Conservation (phyloP, 345 rosid species). For the Citrus trifoliata region DNA sequence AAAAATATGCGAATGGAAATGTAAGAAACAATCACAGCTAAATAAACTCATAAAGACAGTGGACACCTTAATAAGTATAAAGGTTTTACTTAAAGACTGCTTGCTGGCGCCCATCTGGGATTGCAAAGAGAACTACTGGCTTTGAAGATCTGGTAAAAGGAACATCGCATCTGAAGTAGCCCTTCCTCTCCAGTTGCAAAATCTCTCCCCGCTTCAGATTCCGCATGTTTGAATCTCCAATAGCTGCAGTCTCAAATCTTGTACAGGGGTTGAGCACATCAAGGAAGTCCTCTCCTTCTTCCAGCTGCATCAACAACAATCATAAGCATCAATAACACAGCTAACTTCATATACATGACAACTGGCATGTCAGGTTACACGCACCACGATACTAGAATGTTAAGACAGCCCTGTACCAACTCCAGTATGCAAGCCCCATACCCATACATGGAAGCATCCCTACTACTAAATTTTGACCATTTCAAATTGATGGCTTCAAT, state of each 20-base stretch:
- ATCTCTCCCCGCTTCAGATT: constrained; percentile 63
- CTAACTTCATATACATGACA: not conserved
- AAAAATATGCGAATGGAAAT: not conserved
- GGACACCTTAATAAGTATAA: not conserved
- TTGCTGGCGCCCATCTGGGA: constrained; percentile 80
- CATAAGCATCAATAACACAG: not conserved
- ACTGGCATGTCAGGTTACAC: no score
- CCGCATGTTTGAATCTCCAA: constrained; percentile 91
- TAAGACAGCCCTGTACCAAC: not conserved
- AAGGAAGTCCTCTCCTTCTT: constrained; percentile 75
- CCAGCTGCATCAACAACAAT: constrained; percentile 50
- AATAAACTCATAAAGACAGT: not conserved
- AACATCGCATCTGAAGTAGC: constrained; percentile 84
- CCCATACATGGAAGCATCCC: not conserved
- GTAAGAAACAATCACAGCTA: not conserved
- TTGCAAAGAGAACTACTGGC: constrained; percentile 68
- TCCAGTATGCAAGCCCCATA: not conserved
- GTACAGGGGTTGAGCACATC: constrained; percentile 68
- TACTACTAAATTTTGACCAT: not conserved
- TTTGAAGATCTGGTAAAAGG: constrained; percentile 67
- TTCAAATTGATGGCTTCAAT: not conserved
- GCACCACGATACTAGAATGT: not conserved
- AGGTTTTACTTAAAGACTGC: constrained; percentile 26
- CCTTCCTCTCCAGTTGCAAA: constrained; percentile 93
- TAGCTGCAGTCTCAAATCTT: constrained; percentile 58